Conservation (phyloP, 179 eudicot genomes). For the Nepenthes alata region DNA sequence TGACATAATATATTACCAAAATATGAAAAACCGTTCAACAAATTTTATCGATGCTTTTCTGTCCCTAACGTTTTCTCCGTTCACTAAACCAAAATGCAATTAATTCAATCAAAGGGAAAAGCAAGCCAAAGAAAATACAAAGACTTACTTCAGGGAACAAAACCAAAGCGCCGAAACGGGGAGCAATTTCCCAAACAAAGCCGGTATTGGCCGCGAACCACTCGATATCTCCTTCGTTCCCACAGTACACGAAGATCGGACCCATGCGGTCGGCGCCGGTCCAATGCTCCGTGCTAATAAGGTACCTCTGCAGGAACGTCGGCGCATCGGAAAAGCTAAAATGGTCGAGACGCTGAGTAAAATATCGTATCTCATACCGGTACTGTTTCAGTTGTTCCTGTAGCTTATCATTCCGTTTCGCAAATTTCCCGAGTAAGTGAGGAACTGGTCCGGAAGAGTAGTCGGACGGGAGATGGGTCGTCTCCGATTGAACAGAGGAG, state of each 20-base stretch:
- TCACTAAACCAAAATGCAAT: neutral
- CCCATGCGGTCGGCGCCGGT: constrained; percentile 32
- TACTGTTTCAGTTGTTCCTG: constrained; percentile 14
- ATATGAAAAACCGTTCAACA: too few species aligned
- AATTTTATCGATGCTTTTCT: too few species aligned
- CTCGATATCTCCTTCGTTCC: constrained; percentile 78
- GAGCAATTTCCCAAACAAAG: constrained; percentile 70
- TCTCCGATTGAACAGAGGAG: neutral
- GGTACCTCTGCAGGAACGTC: constrained; percentile 48
- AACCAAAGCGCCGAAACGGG: constrained; percentile 64
- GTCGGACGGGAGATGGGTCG: neutral
- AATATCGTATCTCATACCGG: constrained; percentile 41
- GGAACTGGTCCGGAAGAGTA: constrained; percentile 14
- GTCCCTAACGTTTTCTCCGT: neutral
- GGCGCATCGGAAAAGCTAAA: constrained; percentile 56
- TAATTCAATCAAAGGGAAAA: neutral
- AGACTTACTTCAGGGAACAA: constrained; percentile 63
- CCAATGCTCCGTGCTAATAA: constrained; percentile 52
- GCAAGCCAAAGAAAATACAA: neutral
- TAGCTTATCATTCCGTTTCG: constrained; percentile 9
- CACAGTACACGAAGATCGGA: constrained; percentile 73
- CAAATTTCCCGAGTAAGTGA: constrained; percentile 31
- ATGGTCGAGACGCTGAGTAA: constrained; percentile 60
- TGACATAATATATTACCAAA: too few species aligned
- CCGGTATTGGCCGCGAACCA: constrained; percentile 84